Conservation (phyloP, 2,329 filamentous ascomycete species). For the Ophiosphaerella narmari region DNA sequence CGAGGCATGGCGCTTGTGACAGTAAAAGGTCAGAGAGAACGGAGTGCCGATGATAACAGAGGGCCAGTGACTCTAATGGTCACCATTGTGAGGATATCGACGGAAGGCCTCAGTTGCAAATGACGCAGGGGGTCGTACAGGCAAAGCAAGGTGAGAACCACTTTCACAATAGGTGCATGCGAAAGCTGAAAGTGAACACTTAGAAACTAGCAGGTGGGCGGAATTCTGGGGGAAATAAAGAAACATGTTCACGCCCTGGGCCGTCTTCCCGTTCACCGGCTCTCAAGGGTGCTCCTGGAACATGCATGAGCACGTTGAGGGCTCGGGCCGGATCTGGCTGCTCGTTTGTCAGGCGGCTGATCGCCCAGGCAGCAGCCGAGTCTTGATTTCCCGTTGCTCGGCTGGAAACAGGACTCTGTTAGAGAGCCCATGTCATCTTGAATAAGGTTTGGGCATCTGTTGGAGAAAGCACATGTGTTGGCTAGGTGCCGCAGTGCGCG, state of each 20-base stretch:
- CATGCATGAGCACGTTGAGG: slow-evolving; percentile 28
- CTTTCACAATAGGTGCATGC: not conserved
- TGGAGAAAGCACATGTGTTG: slow-evolving; percentile 10
- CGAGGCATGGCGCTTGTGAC: slow-evolving; percentile 11
- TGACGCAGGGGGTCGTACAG: slow-evolving; percentile 7
- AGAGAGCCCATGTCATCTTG: slow-evolving; percentile 5
- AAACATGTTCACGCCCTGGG: slow-evolving; percentile 12
- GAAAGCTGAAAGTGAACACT: not conserved
- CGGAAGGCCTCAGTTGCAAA: not conserved
- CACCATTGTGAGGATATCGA: not conserved
- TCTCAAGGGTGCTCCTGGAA: slow-evolving; percentile 18
- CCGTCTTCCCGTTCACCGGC: slow-evolving; percentile 3
- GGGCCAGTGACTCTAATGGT: not conserved
- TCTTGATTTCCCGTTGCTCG: slow-evolving; percentile 23
- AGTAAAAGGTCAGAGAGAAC: no score
- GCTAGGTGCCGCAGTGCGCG: slow-evolving; percentile 11
- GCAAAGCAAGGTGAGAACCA: slow-evolving; percentile 10
- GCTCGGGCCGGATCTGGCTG: slow-evolving; percentile 33
- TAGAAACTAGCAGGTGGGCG: not conserved
- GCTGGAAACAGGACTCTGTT: slow-evolving; percentile 8
- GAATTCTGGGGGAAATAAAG: slow-evolving; percentile 6
- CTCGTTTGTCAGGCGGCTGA: slow-evolving; percentile 33
- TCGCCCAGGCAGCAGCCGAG: slow-evolving; percentile 32
- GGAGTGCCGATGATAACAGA: no score
- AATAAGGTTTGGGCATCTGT: slow-evolving; percentile 16